These are phyloP conservation scores for Xylariomycetidae sp. DNA, from an alignment of 2,329 filamentous ascomycete genomes.

Conservation along the genomic window DNA sequence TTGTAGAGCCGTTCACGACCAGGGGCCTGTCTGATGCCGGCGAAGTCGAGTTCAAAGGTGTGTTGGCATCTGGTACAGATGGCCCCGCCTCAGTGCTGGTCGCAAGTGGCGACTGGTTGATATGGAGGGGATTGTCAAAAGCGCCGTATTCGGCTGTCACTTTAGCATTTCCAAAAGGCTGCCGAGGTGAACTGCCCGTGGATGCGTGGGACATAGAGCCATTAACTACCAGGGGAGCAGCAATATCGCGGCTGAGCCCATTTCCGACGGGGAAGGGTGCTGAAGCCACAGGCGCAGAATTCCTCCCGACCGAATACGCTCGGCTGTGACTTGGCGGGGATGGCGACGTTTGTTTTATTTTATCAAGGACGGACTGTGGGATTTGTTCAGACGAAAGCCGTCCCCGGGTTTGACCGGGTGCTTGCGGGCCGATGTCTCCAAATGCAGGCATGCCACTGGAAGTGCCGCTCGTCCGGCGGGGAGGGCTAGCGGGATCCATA, in stretches of 20 bases:
- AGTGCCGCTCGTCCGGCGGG: conserved; percentile 19
- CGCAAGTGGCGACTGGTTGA: conserved; percentile 28
- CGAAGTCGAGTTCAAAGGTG: conserved; percentile 18
- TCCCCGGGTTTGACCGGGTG: conserved; percentile 35
- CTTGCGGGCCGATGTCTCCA: conserved; percentile 39
- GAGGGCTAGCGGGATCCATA: conserved; percentile 24
- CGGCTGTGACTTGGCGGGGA: conserved; percentile 50
- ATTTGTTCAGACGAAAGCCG: conserved; percentile 50
- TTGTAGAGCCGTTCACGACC: conserved; percentile 37
- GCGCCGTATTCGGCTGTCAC: conserved; percentile 21
- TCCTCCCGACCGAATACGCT: conserved; percentile 36
- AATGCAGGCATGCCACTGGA: conserved; percentile 39
- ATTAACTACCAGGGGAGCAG: conserved; percentile 36
- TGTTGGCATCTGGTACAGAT: conserved; percentile 13
- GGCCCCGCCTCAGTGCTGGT: conserved; percentile 16
- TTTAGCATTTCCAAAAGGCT: conserved; percentile 23
- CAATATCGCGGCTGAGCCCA: too few species aligned
- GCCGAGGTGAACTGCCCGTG: conserved; percentile 21
- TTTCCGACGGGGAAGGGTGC: conserved; percentile 34
- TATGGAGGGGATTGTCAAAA: conserved; percentile 34
- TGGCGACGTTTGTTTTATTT: conserved; percentile 49
- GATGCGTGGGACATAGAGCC: conserved; percentile 32
- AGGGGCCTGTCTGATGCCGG: conserved; percentile 39
- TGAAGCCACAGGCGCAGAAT: conserved; percentile 35
- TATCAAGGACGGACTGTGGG: conserved; percentile 49